Base-by-base conservation (phyloP, 306 rosid species). In the Fragaria iinumae region DNA sequence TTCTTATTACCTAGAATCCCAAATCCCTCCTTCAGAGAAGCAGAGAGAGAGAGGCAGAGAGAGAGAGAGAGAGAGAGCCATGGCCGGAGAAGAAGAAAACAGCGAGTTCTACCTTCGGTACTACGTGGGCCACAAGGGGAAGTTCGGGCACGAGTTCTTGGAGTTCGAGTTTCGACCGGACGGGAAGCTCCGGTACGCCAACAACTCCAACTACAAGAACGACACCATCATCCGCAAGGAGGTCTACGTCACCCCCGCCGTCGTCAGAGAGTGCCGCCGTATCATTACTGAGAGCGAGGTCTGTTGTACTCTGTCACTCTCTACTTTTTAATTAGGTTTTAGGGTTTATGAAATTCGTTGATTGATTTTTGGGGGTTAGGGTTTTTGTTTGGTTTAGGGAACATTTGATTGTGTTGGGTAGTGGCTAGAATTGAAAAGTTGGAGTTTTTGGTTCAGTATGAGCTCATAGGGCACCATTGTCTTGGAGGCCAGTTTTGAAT, bases 141-240 rank as follows among this genome's bases (percentile, higher is more conserved):
- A 95, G 83, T 95, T 92, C 63, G 98, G 99, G 0, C 98, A 95
- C 32, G 99, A 95, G 80, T 95, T 95, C 80, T 71, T 93, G 87
- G 99, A 95, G 87, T 95, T 95, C 73, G 97, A 93, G 88, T 95
- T 91, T 80, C 82, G 93, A 48, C 92, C 96, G 1, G 96, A 90
- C 50, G 99, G 99, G 0, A 95, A 90, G 86, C 99, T 95, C 14
- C 96, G 99, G 4, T 95, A 95, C 53, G 99, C 99, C 48, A 95
- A 95, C 84, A 95, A 95, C 83, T 95, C 99, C 86, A 95, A 95
- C 84, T 95, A 95, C 97, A 95, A 95, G 78, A 95, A 95, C 89
- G 98, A 95, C 77, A 95, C 97, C 77, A 95, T 95, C 86, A 95
- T 95, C 57, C 98, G 99, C 81, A 95, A 95, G 85, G 97, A 95